These are phyloP conservation scores for Boletus reticulatus DNA, from an alignment of 768 basidiomycete genomes.

Conservation along the genomic window DNA sequence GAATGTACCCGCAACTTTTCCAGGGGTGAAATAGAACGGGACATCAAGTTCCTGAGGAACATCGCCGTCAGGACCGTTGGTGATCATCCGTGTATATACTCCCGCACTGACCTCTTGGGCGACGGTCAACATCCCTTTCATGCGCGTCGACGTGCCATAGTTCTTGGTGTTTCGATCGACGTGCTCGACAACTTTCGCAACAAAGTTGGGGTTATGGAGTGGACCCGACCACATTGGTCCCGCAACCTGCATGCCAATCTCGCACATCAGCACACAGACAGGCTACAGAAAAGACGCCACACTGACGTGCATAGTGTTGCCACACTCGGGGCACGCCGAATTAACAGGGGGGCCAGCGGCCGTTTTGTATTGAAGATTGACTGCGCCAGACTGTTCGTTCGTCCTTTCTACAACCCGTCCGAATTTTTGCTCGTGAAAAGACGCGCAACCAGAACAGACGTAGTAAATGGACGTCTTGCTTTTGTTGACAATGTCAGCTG, in stretches of 20 bases:
- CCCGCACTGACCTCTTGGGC: slow-evolving; percentile 71
- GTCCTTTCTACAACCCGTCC: slow-evolving; percentile 66
- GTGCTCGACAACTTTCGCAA: slow-evolving; percentile 71
- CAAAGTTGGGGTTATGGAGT: slow-evolving; percentile 75
- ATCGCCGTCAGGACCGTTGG: not conserved
- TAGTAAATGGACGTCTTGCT: slow-evolving; percentile 88
- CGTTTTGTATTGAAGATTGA: slow-evolving; percentile 70
- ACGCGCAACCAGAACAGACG: slow-evolving; percentile 81
- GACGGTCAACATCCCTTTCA: slow-evolving; percentile 94
- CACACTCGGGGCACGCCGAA: slow-evolving; percentile 80
- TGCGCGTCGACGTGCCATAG: slow-evolving; percentile 79
- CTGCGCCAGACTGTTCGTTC: slow-evolving; percentile 51
- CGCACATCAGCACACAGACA: not conserved
- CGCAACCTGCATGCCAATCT: slow-evolving; percentile 53
- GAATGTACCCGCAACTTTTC: slow-evolving; percentile 75
- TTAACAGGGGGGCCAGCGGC: slow-evolving; percentile 64
- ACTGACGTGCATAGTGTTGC: slow-evolving; percentile 67
- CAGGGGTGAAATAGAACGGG: slow-evolving; percentile 89
- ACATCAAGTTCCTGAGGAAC: slow-evolving; percentile 54
- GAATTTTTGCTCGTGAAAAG: slow-evolving; percentile 81
- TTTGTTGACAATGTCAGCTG: slow-evolving; percentile 12
- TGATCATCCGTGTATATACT: not conserved
- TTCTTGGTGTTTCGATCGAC: slow-evolving; percentile 57
- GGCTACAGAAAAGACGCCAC: slow-evolving; percentile 15
- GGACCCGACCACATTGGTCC: slow-evolving; percentile 98